Percentiles rank a stretch among this genome's conserved stretches.
Evolutionary conservation across 352 stramenopile species (phyloP).

Genomic region (Halophytophthora batemanensis): DNA sequence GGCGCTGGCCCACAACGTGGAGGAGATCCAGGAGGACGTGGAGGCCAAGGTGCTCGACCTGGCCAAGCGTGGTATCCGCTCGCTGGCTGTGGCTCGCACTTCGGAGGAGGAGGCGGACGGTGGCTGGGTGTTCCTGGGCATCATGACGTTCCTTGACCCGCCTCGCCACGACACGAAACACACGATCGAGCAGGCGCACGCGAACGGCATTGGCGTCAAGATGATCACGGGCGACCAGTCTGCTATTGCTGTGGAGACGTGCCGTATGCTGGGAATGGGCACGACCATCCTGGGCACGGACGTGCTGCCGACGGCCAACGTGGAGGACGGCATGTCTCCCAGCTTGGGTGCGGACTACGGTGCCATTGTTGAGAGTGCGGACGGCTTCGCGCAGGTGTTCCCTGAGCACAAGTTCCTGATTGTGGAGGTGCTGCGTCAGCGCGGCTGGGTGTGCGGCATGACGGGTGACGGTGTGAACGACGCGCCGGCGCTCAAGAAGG

Average conservation of each 20-base stretch:
- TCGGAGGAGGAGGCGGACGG: conserved; percentile 71
- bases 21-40: conserved; percentile 81
- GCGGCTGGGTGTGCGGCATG: conserved; percentile 71
- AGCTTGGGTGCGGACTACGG: conserved; percentile 60
- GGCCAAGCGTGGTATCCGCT: conserved; percentile 84
- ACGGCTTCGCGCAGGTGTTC: conserved; percentile 94
- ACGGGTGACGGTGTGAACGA: conserved; percentile 79
- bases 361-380: conserved; percentile 87
- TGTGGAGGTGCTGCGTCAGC: conserved; percentile 82
- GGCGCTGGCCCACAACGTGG: conserved; percentile 64
- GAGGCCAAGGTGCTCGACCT: conserved; percentile 89
- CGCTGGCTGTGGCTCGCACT: conserved; percentile 84
- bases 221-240: conserved; percentile 97
- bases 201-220: conserved; percentile 94
- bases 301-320: conserved; percentile 47
- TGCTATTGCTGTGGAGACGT: conserved; percentile 93
- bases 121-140: conserved; percentile 92
- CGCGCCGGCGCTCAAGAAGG: conserved; percentile 62
- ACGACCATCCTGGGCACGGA: conserved; percentile 84
- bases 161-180: conserved; percentile 93
- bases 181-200: conserved; percentile 90
- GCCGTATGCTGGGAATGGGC: conserved; percentile 89
- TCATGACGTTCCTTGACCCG: conserved; percentile 96
- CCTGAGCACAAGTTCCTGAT: conserved; percentile 92
- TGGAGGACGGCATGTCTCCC: conserved; percentile 60